phyloP scores from a whole-genome alignment of 306 rosid species.

The Cicer chorassanicum region DNA sequence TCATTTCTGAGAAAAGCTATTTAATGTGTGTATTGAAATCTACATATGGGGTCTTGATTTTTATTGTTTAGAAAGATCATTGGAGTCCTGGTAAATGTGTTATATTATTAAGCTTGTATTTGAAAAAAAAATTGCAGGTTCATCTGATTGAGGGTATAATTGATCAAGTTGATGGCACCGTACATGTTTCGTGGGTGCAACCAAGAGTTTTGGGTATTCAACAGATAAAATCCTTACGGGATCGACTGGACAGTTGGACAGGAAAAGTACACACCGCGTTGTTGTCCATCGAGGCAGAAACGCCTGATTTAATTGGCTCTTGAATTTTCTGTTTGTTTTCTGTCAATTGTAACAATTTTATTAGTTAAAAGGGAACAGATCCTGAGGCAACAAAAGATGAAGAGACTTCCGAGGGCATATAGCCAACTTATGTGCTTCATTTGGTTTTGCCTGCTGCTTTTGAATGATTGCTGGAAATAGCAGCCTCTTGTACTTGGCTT shows the following conservation, averaged over 20 bases:
- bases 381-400: slow-evolving; percentile 49
- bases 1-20: not conserved
- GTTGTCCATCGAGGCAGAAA: slow-evolving; percentile 94
- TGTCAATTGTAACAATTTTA: slow-evolving; percentile 62
- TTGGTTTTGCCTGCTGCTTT: slow-evolving; percentile 54
- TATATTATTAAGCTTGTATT: not conserved
- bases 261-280: slow-evolving; percentile 85
- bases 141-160: slow-evolving; percentile 97
- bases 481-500: slow-evolving; percentile 60
- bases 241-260: slow-evolving; percentile 82
- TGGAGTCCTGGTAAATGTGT: not conserved
- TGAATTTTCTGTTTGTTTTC: slow-evolving; percentile 53
- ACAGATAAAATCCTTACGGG: slow-evolving; percentile 86
- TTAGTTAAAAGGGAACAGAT: slow-evolving; percentile 46
- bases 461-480: slow-evolving; percentile 63
- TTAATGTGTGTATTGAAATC: slow-evolving; percentile 1
- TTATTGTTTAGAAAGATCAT: not conserved
- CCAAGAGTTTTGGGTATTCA: slow-evolving; percentile 94
- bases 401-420: slow-evolving; percentile 52
- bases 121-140: slow-evolving; percentile 63
- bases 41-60: not conserved
- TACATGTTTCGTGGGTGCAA: slow-evolving; percentile 98
- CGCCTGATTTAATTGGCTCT: slow-evolving; percentile 93
- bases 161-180: slow-evolving; percentile 94
- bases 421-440: slow-evolving; percentile 56